Conservation (phyloP, 2,329 filamentous ascomycete species). For the Pseudocercospora crystallina region DNA sequence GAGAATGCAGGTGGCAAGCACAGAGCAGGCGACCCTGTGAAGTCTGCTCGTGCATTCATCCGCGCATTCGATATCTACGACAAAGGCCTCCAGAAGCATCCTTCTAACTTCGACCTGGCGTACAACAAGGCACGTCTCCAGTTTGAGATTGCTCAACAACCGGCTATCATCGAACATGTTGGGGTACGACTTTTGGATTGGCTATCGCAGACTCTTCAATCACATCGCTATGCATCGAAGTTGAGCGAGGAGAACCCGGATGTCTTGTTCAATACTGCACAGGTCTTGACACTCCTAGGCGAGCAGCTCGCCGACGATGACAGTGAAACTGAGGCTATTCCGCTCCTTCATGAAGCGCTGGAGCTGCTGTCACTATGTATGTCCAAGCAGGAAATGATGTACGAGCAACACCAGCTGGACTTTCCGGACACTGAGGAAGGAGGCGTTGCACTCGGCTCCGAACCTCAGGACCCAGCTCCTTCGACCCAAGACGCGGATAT, state of each 20-base stretch:
- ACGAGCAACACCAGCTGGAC: constrained; percentile 40
- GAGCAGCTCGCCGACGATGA: constrained; percentile 59
- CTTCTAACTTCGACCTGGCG: constrained; percentile 66
- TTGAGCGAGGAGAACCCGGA: constrained; percentile 65
- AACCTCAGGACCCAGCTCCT: constrained; percentile 8
- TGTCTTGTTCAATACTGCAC: constrained; percentile 69
- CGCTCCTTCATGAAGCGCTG: constrained; percentile 60
- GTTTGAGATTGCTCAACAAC: constrained; percentile 68
- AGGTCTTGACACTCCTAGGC: constrained; percentile 66
- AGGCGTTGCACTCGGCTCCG: constrained; percentile 27
- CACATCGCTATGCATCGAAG: constrained; percentile 61
- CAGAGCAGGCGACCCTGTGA: constrained; percentile 68
- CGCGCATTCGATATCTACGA: constrained; percentile 67
- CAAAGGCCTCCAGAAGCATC: constrained; percentile 60
- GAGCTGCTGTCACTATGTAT: constrained; percentile 58
- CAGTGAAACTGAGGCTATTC: constrained; percentile 48
- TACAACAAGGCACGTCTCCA: constrained; percentile 75
- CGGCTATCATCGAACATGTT: constrained; percentile 60
- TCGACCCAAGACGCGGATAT: constrained; percentile 29
- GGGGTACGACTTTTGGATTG: constrained; percentile 54
- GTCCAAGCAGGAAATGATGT: constrained; percentile 46
- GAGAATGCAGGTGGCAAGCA: constrained; percentile 75
- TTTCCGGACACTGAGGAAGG: constrained; percentile 35
- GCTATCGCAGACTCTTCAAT: constrained; percentile 60
- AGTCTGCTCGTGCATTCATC: constrained; percentile 61